phyloP scores from a whole-genome alignment of 257 asterid genomes.

The Lycium ferocissimum region DNA sequence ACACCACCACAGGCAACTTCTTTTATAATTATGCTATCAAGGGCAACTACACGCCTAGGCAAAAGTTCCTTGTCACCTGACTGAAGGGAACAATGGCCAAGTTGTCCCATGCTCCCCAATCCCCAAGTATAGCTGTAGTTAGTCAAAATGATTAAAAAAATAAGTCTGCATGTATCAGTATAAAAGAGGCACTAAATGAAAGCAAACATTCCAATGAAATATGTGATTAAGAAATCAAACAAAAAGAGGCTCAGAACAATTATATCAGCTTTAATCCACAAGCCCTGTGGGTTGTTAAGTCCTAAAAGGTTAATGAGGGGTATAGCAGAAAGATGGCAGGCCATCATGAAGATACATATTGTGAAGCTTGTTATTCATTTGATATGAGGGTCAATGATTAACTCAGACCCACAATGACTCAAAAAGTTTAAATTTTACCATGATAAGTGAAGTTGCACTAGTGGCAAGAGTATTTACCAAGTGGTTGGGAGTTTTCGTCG shows the following conservation, averaged over 20 bases:
- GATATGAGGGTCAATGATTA: constrained; percentile 2
- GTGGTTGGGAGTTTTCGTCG: too few species aligned
- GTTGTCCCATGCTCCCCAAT: constrained; percentile 96
- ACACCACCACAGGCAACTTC: constrained; percentile 92
- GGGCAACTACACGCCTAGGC: constrained; percentile 86
- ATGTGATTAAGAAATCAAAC: not conserved
- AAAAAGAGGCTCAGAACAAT: not conserved
- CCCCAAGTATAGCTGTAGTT: constrained; percentile 94
- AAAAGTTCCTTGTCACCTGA: constrained; percentile 80
- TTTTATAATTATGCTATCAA: constrained; percentile 64
- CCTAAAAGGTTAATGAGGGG: constrained; percentile 9
- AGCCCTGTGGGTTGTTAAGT: not conserved
- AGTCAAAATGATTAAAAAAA: constrained; percentile 8
- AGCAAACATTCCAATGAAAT: not conserved
- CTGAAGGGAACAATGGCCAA: constrained; percentile 92
- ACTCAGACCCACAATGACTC: not conserved
- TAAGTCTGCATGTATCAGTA: not conserved
- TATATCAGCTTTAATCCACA: constrained; percentile 1
- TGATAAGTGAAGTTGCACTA: not conserved
- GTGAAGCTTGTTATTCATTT: constrained; percentile 5
- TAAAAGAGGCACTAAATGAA: not conserved
- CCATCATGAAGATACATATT: constrained; percentile 1
- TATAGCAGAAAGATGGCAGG: constrained; percentile 14
- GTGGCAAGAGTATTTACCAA: not conserved
- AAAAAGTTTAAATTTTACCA: not conserved